Evolutionary conservation across 345 rosid species (phyloP).

Genomic region (Acer campestre): DNA sequence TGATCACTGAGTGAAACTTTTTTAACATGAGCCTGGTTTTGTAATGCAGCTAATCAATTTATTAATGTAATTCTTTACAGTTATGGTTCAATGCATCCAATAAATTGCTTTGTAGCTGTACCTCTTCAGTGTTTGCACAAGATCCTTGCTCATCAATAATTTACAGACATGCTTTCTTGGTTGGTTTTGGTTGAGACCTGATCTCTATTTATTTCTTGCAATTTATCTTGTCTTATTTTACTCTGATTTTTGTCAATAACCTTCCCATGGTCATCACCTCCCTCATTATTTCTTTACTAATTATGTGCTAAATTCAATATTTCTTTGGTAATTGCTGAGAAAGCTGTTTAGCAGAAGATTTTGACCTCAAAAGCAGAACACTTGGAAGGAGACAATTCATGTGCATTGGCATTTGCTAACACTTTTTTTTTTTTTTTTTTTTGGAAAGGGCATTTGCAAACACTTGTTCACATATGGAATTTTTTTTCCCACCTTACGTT

Average conservation of each 20-base stretch:
- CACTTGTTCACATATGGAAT: neutral
- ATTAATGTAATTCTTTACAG: neutral
- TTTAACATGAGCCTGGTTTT: neutral
- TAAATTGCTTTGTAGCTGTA: neutral
- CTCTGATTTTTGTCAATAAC: too few species aligned
- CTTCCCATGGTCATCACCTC: too few species aligned
- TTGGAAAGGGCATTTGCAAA: too few species aligned
- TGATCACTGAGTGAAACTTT: slow-evolving; percentile 1
- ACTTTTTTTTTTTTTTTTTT: too few species aligned
- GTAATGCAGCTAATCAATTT: neutral
- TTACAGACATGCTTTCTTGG: neutral
- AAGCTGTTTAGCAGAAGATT: neutral
- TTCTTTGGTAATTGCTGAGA: too few species aligned
- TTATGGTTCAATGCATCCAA: slow-evolving; percentile 1
- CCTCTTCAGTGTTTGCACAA: neutral
- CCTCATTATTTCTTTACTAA: too few species aligned
- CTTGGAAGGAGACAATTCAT: neutral
- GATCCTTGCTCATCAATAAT: neutral
- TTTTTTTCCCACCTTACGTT: too few species aligned
- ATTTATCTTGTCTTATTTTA: too few species aligned
- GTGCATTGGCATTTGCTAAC: neutral
- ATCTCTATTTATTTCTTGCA: too few species aligned
- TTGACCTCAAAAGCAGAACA: neutral
- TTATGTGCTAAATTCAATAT: neutral
- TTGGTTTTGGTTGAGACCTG: too few species aligned